Percentiles rank a stretch among this genome's conserved stretches.
Evolutionary conservation across 768 basidiomycete species (phyloP).

Genomic region (Naematelia aurantialba): DNA sequence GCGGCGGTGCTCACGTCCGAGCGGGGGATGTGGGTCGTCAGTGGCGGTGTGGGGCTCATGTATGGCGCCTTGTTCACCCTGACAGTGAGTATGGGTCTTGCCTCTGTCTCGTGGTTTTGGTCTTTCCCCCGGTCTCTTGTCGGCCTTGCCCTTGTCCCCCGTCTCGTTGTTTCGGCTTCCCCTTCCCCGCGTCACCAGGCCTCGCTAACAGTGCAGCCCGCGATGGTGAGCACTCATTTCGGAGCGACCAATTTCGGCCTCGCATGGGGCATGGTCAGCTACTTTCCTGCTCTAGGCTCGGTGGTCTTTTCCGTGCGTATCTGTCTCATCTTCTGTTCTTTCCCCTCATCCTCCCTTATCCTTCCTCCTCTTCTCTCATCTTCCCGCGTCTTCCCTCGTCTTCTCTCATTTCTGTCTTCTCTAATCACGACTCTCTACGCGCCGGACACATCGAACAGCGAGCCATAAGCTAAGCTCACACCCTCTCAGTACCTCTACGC

Average conservation of each 20-base stretch:
- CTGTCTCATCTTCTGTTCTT: no score
- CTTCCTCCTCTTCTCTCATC: background rate
- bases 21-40: slow-evolving; percentile 42
- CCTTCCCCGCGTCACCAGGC: no score
- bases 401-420: background rate
- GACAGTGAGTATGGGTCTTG: slow-evolving; percentile 28
- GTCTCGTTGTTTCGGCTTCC: no score
- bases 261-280: slow-evolving; percentile 50
- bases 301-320: slow-evolving; percentile 43
- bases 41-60: slow-evolving; percentile 42
- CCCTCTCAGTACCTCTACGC: slow-evolving; percentile 45
- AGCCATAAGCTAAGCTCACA: background rate
- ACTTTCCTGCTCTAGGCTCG: slow-evolving; percentile 47
- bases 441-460: background rate
- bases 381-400: background rate
- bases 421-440: background rate
- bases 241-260: slow-evolving; percentile 49
- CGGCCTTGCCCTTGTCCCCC: background rate
- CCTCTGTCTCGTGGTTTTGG: background rate
- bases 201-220: no score
- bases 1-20: slow-evolving; percentile 32
- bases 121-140: background rate
- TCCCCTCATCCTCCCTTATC: background rate
- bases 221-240: slow-evolving; percentile 48
- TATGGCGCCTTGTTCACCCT: slow-evolving; percentile 49